Evolutionary conservation across 108 stramenopile genomes (phyloP).

Genomic region (Discostella stelligeroides): DNA sequence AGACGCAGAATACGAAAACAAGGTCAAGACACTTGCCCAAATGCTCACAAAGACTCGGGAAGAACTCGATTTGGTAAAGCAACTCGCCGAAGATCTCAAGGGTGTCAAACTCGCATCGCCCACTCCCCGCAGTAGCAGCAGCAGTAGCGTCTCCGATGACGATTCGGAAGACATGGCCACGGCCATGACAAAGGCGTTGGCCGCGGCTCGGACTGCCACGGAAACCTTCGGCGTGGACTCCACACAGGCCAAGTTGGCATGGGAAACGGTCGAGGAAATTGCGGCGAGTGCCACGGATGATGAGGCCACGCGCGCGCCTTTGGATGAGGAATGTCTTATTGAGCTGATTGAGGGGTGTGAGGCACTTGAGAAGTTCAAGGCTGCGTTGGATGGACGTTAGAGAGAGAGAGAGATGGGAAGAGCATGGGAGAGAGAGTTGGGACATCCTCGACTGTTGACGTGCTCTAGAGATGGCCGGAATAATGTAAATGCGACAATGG

Average conservation of each 20-base stretch:
- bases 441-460: too few species aligned
- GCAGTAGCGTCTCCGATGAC: slow-evolving; percentile 21
- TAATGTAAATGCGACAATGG: too few species aligned
- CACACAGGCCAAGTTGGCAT: slow-evolving; percentile 72
- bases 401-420: too few species aligned
- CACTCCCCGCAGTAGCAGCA: slow-evolving; percentile 18
- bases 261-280: slow-evolving; percentile 84
- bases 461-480: too few species aligned
- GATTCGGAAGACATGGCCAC: background rate
- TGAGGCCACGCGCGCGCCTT: slow-evolving; percentile 33
- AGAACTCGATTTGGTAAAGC: slow-evolving; percentile 33
- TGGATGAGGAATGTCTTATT: slow-evolving; percentile 61
- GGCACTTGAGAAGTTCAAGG: slow-evolving; percentile 63
- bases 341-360: slow-evolving; percentile 63
- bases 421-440: too few species aligned
- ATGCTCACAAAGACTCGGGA: slow-evolving; percentile 46
- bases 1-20: slow-evolving; percentile 43
- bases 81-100: slow-evolving; percentile 41
- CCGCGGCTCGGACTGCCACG: slow-evolving; percentile 58
- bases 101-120: slow-evolving; percentile 50
- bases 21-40: slow-evolving; percentile 42
- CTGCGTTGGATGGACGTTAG: slow-evolving; percentile 38
- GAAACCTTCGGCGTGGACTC: slow-evolving; percentile 57
- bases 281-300: slow-evolving; percentile 39
- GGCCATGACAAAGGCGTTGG: slow-evolving; percentile 53